phyloP scores from a whole-genome alignment of 768 basidiomycete genomes.

The Fibroporia radiculosa region DNA sequence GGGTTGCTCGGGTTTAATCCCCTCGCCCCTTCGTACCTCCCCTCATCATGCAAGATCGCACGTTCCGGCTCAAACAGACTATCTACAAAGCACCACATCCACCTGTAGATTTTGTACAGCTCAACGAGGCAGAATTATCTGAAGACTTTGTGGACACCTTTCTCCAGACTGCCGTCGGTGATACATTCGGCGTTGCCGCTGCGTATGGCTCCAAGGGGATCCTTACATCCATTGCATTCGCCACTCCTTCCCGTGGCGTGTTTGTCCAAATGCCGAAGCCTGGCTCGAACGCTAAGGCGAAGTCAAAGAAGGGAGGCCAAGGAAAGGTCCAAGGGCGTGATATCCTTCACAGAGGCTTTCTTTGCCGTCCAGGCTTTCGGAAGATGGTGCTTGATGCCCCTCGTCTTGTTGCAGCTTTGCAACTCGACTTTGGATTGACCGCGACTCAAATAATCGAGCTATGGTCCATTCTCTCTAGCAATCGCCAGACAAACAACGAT shows the following conservation, averaged over 20 bases:
- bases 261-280: conserved; percentile 23
- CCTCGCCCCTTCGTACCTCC: not conserved
- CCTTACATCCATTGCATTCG: conserved; percentile 32
- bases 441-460: conserved; percentile 15
- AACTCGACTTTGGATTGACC: conserved; percentile 29
- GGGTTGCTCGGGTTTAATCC: no score
- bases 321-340: not conserved
- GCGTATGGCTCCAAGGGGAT: conserved; percentile 28
- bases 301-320: not conserved
- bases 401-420: conserved; percentile 31
- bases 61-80: not conserved
- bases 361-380: not conserved
- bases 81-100: not conserved
- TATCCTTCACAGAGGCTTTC: not conserved
- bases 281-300: not conserved
- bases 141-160: not conserved
- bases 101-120: not conserved
- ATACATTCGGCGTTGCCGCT: conserved; percentile 34
- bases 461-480: not conserved
- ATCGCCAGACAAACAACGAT: not conserved
- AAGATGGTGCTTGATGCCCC: conserved; percentile 34
- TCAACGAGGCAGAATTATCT: not conserved
- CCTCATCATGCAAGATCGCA: not conserved
- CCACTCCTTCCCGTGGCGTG: conserved; percentile 28
- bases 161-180: not conserved